Evolutionary conservation across 306 rosid species (phyloP).

Genomic region (Lupinus albus): DNA sequence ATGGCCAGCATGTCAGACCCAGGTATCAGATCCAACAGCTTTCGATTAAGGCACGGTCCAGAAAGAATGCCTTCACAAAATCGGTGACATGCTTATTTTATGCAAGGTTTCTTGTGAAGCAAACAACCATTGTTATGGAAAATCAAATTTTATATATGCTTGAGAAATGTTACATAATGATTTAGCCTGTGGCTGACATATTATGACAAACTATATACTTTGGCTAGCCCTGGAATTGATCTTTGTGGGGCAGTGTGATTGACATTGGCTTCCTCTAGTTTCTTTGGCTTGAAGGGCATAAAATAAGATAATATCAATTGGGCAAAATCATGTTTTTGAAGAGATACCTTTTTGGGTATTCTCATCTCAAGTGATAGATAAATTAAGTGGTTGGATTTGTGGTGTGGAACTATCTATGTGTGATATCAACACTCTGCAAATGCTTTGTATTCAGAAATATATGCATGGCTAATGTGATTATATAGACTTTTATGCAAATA

Average conservation of each 20-base stretch:
- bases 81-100: conserved; percentile 55
- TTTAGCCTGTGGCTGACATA: conserved; percentile 63
- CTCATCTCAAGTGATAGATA: conserved; percentile 39
- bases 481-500: conserved; percentile 23
- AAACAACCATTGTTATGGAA: conserved; percentile 58
- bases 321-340: conserved; percentile 42
- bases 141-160: conserved; percentile 69
- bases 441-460: conserved; percentile 40
- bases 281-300: conserved; percentile 59
- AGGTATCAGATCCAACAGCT: conserved; percentile 60
- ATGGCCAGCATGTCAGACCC: conserved; percentile 63
- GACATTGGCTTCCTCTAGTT: conserved; percentile 64
- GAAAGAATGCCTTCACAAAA: conserved; percentile 81
- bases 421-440: conserved; percentile 36
- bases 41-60: conserved; percentile 73
- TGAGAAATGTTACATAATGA: conserved; percentile 69
- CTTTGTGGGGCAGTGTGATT: conserved; percentile 69
- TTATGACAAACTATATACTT: conserved; percentile 52
- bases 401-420: conserved; percentile 41
- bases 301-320: conserved; percentile 61
- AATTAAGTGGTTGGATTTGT: conserved; percentile 33
- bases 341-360: conserved; percentile 33
- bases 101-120: conserved; percentile 50
- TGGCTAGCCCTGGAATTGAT: conserved; percentile 60
- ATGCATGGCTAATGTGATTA: conserved; percentile 19